Evolutionary conservation across 768 basidiomycete genomes (phyloP), one percentile per base, ranked within the genome.

Genomic region (Gelatoporia subvermispora): DNA sequence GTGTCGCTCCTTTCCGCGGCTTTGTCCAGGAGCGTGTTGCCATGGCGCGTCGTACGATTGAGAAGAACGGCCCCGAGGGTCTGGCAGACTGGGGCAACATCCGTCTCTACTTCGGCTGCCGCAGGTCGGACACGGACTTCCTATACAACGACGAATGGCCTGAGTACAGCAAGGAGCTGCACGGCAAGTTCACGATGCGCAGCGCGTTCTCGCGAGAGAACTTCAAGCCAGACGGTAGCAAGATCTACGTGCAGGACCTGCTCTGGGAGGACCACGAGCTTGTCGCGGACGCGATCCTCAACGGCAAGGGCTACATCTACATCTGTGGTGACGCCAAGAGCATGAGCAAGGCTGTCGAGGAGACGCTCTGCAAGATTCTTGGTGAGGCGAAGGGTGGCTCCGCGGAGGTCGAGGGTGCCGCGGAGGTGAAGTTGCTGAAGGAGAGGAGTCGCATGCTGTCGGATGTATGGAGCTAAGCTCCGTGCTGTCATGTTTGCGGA

Each of bases 181-280:
- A 84, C 58, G 93, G 90, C 60, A 96, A 96, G 66, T 93, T 99
- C 75, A 74, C 76, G 52, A 76, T 99, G 72, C 86, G 88, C 65
- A 76, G 75, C 54, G 92, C 96, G 4, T 92, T 97, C 75, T 97
- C 94, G 36, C 87, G 93, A 44, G 85, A 94, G 58, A 82, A 81
- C n/a, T 89, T 79, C 73, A 90, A 87, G 67, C 79, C 88, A 4
- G 92, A 93, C 56, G 88, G 93, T 21, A 75, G 87, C 75, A 99
- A 98, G 76, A 90, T 95, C 61, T 99, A 99, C 70, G 96, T 99
- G n/a, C 96, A 99, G 70, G 93, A 99, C 68, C 73, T 97, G 49
- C 71, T 99, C 10, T 93, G 88, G 88, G 82, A 97, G 43, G 82
- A 92, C 63, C 76, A 83, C 48, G 83, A 84, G 65, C 77, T 82